Conservation (phyloP, 2,329 filamentous ascomycete genomes). For the Plectosphaerella cucumerina region DNA sequence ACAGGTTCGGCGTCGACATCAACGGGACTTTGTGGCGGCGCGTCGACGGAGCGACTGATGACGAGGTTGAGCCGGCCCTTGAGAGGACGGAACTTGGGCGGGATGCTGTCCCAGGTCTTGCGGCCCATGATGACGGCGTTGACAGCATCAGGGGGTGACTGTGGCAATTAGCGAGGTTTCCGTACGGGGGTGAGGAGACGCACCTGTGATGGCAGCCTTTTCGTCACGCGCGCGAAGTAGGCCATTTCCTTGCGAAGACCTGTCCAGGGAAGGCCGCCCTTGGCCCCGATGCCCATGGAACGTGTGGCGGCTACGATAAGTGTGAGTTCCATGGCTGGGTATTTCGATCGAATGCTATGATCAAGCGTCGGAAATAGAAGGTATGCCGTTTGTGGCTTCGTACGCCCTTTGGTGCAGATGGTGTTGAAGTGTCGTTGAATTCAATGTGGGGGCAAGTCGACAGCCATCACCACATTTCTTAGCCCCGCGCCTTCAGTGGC, state of each 20-base stretch:
- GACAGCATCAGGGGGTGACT: slow-evolving; percentile 28
- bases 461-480: no score
- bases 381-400: no score
- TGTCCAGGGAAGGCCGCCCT: slow-evolving; percentile 81
- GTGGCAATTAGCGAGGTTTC: not conserved
- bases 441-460: no score
- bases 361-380: no score
- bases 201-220: slow-evolving; percentile 49
- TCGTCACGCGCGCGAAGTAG: slow-evolving; percentile 90
- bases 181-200: not conserved
- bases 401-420: no score
- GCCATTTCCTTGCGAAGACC: slow-evolving; percentile 87
- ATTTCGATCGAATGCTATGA: not conserved
- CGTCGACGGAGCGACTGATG: slow-evolving; percentile 52
- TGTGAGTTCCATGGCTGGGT: slow-evolving; percentile 58
- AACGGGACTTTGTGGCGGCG: slow-evolving; percentile 8
- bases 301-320: slow-evolving; percentile 92
- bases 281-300: slow-evolving; percentile 80
- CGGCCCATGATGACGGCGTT: slow-evolving; percentile 96
- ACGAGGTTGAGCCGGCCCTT: slow-evolving; percentile 79
- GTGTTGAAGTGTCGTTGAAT: no score
- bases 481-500: no score
- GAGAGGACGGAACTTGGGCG: slow-evolving; percentile 71
- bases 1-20: slow-evolving; percentile 44
- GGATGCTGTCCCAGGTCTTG: slow-evolving; percentile 94